A percentile compares a stretch with the other conserved stretches of the same genome.
These are phyloP conservation scores for Benincasa hispida DNA, from an alignment of 306 rosid genomes.

Conservation along the genomic window DNA sequence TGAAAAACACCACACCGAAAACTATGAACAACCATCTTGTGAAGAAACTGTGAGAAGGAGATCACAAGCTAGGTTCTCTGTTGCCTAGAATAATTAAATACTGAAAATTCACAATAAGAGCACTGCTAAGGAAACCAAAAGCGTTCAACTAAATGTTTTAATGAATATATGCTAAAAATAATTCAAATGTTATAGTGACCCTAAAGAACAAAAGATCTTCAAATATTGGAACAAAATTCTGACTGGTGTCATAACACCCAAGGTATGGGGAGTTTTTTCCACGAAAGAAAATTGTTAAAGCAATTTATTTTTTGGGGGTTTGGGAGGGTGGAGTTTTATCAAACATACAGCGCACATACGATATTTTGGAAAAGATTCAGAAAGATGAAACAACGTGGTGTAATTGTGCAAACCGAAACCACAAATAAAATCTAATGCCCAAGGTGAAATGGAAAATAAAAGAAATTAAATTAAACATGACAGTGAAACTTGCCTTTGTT, in stretches of 20 bases:
- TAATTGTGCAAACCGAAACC: not conserved
- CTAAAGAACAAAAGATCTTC: not conserved
- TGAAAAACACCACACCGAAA: not conserved
- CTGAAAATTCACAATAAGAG: not conserved
- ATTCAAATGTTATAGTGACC: not conserved
- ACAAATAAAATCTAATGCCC: not conserved
- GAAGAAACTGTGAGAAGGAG: not conserved
- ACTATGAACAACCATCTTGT: not conserved
- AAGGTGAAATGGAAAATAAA: not conserved
- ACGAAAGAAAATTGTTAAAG: too few relatives aligned
- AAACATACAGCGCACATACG: not conserved
- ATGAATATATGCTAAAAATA: not conserved
- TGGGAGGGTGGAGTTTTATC: too few relatives aligned
- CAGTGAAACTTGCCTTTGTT: slow-evolving; percentile 29
- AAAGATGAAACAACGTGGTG: not conserved
- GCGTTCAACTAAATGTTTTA: not conserved
- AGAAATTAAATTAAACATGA: not conserved
- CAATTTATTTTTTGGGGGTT: too few relatives aligned
- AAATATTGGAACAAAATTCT: not conserved
- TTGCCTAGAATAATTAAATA: not conserved
- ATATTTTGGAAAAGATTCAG: not conserved
- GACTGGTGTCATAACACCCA: not conserved
- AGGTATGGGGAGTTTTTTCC: too few relatives aligned
- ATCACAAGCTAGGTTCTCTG: not conserved
- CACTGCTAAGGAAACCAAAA: not conserved